Evolutionary conservation across 306 rosid genomes (phyloP), one percentile per base, ranked within the genome.

Genomic region (Myrica gale): DNA sequence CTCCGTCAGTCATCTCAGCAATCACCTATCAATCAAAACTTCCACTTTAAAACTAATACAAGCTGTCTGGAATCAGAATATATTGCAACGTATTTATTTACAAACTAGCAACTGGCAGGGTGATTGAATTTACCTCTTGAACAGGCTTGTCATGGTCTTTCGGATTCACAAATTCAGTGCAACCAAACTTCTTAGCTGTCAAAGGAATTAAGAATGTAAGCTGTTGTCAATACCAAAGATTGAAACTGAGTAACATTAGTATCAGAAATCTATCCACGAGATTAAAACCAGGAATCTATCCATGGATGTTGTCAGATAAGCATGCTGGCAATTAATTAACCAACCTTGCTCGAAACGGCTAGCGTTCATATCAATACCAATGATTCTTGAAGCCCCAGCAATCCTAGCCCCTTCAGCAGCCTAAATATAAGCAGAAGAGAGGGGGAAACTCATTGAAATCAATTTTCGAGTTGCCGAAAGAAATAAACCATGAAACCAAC

Each of bases 391-490:
- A 72, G 97, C 98, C 67, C 96, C 96, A 10, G 91, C 71, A 21
- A 93, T 75, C 77, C 98, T 88, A 44, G 98, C 98, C 6, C 98
- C 98, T 89, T 93, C 97, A 50, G 90, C 91, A 71, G 93, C 97
- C 93, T 91, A 71, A 45, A 61, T 69, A 74, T 56, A 15, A 58
- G 6, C 21, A 54, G 48, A 76, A 69, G 8, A n/a, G 1, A 9
- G 51, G 47, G 4, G 1, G 52, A 50, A 6, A 44, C 19, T 10
- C 26, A 69, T 56, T 53, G 78, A 5, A 15, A n/a, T 7, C 4
- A 46, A 11, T 13, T 57, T 72, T 20, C 21, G 12, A 54, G 20
- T 39, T 21, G 39, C 50, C 41, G 15, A 47, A 74, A 9, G 9
- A 57, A 76, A 53, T 1, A 0, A 55, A 23, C 65, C 19, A 56